Evolutionary conservation across 139 green algal genomes (phyloP), one percentile per base, ranked within the genome.

Genomic region (Gonium pectorale): DNA sequence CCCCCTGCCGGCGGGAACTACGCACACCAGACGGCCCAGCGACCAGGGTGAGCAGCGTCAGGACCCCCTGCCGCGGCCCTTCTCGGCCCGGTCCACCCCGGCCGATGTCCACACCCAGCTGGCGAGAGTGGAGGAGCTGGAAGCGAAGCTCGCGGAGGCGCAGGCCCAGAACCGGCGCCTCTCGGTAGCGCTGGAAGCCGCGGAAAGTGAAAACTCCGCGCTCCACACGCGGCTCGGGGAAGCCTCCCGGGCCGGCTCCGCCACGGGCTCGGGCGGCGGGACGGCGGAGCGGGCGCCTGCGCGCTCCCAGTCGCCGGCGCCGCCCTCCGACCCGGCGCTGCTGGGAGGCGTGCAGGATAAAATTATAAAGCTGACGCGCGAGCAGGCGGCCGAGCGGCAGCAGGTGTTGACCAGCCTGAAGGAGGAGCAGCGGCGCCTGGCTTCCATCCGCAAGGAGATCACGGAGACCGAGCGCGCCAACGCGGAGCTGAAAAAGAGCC

Each of bases 271-370:
- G n/a, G n/a, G n/a, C n/a, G n/a, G n/a, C n/a, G n/a, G n/a, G n/a
- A n/a, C n/a, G n/a, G n/a, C n/a, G n/a, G n/a, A n/a, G n/a, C n/a
- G n/a, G n/a, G n/a, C n/a, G n/a, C n/a, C n/a, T n/a, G n/a, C n/a
- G n/a, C n/a, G n/a, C n/a, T 56, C 49, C 49, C 49, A 56, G 67
- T 26, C 24, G 40, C 3, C 38, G 38, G 22, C 67, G 24, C 38
- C 3, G 67, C 49, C 49, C 49, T 29, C 60, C 15, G 78, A 84
- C 63, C 78, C 78, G 31, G 78, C 78, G 26, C 63, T 84, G 78
- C 62, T 84, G 38, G 78, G n/a, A n/a, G n/a, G 78, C 35, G 78
- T 84, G 43, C 78, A 84, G 78, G 78, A 84, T 31, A 84, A 84
- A 46, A 84, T 84, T 19, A 75, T 84, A 24, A 74, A 64, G 46